Evolutionary conservation across 176 grass and related monocot genomes (phyloP), one percentile per base, ranked within the genome.

Genomic region (Poa annua): DNA sequence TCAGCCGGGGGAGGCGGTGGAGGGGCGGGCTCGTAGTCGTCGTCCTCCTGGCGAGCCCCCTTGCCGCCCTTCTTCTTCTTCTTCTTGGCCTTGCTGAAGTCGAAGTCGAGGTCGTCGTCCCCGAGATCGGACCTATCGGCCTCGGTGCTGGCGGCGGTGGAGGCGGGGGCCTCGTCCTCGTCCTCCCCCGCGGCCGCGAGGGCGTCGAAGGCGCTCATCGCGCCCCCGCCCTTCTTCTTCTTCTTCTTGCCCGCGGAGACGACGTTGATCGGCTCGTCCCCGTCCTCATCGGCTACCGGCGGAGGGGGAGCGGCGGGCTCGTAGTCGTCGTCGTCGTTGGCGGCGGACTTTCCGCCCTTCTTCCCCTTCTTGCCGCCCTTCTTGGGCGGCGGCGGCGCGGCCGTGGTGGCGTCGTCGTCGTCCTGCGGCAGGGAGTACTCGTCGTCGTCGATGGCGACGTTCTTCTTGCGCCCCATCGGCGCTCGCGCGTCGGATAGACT

Each of bases 191-290:
- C 63, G 29, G 84, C 84, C 48, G 85, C 86, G n/a, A 98, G 79
- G 6, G 91, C 86, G 68, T 68, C 86, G 75, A 97, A 94, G 35
- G 86, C 88, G 41, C 88, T 95, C 49, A 87, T 68, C 24, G 78
- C 68, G 33, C 68, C 79, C 68, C 65, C 47, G 73, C 87, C 92
- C 76, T 81, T 85, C 88, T 98, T 98, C 81, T 91, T 92, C 36
- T 98, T 98, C 80, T 98, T 98, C 89, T 95, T 98, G 86, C 96
- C 96, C 20, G 93, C 80, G 83, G 95, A 93, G 38, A 88, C 89
- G 80, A 93, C 10, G 80, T 90, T 79, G 57, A 90, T 65, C 24
- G 86, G 84, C 65, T 94, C 95, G 42, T 88, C 87, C 65, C 92
- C 95, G 42, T 88, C 87, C 0, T 59, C 90, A 11, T 81, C 84